Conservation (phyloP, 169 alveolate species). For the Plasmodium gallinaceum region DNA sequence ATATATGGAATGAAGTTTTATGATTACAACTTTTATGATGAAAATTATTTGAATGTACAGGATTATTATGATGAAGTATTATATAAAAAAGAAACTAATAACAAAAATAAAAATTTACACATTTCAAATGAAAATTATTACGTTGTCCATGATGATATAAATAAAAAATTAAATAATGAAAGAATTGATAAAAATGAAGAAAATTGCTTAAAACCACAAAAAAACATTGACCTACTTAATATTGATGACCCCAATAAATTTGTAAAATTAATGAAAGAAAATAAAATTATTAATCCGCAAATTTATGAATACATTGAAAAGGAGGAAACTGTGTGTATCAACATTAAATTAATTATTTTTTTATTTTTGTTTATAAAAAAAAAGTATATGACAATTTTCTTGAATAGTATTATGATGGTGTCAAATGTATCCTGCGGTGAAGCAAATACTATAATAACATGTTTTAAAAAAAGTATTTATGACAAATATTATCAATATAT, state of each 20-base stretch:
- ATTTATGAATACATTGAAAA: slow-evolving; percentile 69
- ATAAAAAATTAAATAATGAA: slow-evolving; percentile 17
- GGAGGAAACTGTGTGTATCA: slow-evolving; percentile 72
- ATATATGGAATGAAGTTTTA: slow-evolving; percentile 69
- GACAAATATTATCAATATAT: slow-evolving; percentile 69
- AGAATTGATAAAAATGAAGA: slow-evolving; percentile 21
- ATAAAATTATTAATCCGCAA: slow-evolving; percentile 67
- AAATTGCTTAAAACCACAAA: slow-evolving; percentile 21
- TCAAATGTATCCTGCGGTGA: slow-evolving; percentile 72
- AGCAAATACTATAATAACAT: slow-evolving; percentile 71
- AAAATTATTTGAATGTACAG: slow-evolving; percentile 55
- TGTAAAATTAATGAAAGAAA: slow-evolving; percentile 58
- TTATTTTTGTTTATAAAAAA: slow-evolving; percentile 61
- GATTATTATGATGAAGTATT: slow-evolving; percentile 18
- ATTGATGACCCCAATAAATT: slow-evolving; percentile 59
- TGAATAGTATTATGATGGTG: slow-evolving; percentile 64
- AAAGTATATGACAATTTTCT: slow-evolving; percentile 71
- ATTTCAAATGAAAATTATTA: slow-evolving; percentile 34
- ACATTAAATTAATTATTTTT: slow-evolving; percentile 60
- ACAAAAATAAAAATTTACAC: slow-evolving; percentile 24
- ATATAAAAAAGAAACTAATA: slow-evolving; percentile 23
- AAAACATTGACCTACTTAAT: slow-evolving; percentile 47
- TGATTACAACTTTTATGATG: slow-evolving; percentile 74
- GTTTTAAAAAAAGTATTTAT: slow-evolving; percentile 65
- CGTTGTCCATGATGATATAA: slow-evolving; percentile 1